Percentiles rank a stretch among this genome's conserved stretches.
phyloP scores from a whole-genome alignment of 108 stramenopile species.

The Parmales sp. region DNA sequence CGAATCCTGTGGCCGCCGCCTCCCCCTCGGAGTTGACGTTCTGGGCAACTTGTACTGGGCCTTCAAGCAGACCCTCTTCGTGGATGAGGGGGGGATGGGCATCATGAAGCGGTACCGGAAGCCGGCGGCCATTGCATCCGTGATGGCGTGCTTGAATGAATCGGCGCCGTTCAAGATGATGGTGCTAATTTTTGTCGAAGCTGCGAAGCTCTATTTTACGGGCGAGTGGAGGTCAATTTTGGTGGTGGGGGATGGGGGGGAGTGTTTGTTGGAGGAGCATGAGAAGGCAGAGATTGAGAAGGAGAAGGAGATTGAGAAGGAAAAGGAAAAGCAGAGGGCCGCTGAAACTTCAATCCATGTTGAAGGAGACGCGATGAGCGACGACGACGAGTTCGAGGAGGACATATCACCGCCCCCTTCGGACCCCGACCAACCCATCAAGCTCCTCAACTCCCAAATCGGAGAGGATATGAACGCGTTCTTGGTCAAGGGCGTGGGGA shows the following conservation, averaged over 20 bases:
- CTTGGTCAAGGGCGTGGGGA: not conserved
- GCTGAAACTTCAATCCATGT: too few species aligned
- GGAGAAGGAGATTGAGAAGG: not conserved
- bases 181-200: constrained; percentile 45
- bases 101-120: constrained; percentile 55
- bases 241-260: not conserved
- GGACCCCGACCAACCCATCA: not conserved
- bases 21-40: constrained; percentile 51
- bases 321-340: not conserved
- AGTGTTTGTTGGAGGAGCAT: not conserved
- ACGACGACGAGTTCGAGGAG: not conserved
- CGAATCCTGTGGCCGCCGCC: constrained; percentile 56
- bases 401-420: too few species aligned
- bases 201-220: constrained; percentile 32
- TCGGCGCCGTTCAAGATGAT: constrained; percentile 44
- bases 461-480: not conserved
- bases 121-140: constrained; percentile 60
- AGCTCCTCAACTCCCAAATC: not conserved
- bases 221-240: constrained; percentile 32
- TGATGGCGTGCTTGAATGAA: constrained; percentile 60
- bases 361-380: not conserved
- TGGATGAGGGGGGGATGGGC: constrained; percentile 51
- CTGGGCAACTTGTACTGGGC: constrained; percentile 65
- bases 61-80: constrained; percentile 46
- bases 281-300: not conserved